A percentile compares a stretch with the other conserved stretches of the same genome.
These are phyloP conservation scores for Vigna radiata DNA, from an alignment of 306 rosid genomes.

Conservation along the genomic window DNA sequence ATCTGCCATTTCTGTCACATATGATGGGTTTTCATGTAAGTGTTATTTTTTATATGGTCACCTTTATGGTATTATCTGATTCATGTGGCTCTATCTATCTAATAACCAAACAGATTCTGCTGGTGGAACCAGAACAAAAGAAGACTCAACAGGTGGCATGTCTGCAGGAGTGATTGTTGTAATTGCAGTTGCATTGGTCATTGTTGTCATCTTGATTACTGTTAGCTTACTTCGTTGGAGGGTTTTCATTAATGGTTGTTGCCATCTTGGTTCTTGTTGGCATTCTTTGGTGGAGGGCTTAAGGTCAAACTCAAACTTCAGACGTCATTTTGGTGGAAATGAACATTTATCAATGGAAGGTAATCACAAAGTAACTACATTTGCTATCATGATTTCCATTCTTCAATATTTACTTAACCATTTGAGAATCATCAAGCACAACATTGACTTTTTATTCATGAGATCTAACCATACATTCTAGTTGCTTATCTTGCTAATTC, in stretches of 20 bases:
- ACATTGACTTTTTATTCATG: not conserved
- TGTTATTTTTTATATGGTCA: not conserved
- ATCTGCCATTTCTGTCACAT: conserved; percentile 58
- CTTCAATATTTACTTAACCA: not conserved
- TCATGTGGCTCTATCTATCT: not conserved
- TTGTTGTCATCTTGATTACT: conserved; percentile 27
- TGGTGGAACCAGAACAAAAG: not conserved
- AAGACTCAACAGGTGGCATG: not conserved
- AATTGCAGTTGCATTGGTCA: conserved; percentile 40
- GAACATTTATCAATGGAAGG: conserved; percentile 40
- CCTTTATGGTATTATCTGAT: conserved; percentile 4
- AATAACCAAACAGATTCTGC: not conserved
- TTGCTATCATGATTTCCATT: not conserved
- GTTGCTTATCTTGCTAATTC: conserved; percentile 3
- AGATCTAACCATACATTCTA: conserved; percentile 22
- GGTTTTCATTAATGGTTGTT: conserved; percentile 25
- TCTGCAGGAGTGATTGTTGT: conserved; percentile 38
- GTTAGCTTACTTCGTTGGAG: conserved; percentile 39
- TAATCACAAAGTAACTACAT: not conserved
- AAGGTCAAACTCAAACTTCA: not conserved
- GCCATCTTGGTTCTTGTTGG: conserved; percentile 16
- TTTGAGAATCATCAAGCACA: conserved; percentile 4
- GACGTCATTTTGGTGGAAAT: not conserved
- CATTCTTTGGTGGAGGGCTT: conserved; percentile 39
- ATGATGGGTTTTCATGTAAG: conserved; percentile 43